Evolutionary conservation across 2,329 filamentous ascomycete species (phyloP).

Genomic region (Diaporthe sp.): DNA sequence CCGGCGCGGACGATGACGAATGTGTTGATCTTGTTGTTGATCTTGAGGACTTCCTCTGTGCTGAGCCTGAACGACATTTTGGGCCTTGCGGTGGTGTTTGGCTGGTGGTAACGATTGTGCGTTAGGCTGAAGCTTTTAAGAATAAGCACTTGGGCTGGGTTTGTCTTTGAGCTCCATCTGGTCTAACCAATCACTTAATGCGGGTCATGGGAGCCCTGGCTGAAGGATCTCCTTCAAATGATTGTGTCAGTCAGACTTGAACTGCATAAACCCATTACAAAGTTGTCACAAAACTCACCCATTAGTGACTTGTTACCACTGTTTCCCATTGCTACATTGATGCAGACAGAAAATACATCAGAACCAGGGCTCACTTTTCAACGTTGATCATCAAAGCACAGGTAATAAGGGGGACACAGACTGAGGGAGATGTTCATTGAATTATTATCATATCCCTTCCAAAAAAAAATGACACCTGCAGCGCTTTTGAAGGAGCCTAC

Average conservation of each 20-base stretch:
- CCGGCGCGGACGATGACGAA: slow-evolving; percentile 31
- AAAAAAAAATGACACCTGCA: background rate
- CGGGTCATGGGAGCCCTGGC: background rate
- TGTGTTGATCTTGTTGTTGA: slow-evolving; percentile 34
- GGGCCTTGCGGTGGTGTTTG: background rate
- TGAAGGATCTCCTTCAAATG: background rate
- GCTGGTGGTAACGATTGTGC: background rate
- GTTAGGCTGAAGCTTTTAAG: background rate
- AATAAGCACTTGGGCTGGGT: background rate
- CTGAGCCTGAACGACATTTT: slow-evolving; percentile 29
- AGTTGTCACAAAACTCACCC: background rate
- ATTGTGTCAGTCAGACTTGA: background rate
- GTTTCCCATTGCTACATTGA: background rate
- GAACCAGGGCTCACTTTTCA: background rate
- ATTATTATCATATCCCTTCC: background rate
- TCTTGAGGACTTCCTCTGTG: slow-evolving; percentile 33
- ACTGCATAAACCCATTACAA: background rate
- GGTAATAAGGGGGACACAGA: background rate
- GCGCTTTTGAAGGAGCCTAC: background rate
- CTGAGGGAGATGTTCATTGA: background rate
- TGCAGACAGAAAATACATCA: background rate
- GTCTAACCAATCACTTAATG: background rate
- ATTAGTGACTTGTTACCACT: background rate
- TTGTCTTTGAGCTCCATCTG: background rate
- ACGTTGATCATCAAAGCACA: too few relatives aligned